Evolutionary conservation across 495 filamentous ascomycete species (phyloP), one percentile per base, ranked within the genome.

Genomic region (Talaromyces ruber): DNA sequence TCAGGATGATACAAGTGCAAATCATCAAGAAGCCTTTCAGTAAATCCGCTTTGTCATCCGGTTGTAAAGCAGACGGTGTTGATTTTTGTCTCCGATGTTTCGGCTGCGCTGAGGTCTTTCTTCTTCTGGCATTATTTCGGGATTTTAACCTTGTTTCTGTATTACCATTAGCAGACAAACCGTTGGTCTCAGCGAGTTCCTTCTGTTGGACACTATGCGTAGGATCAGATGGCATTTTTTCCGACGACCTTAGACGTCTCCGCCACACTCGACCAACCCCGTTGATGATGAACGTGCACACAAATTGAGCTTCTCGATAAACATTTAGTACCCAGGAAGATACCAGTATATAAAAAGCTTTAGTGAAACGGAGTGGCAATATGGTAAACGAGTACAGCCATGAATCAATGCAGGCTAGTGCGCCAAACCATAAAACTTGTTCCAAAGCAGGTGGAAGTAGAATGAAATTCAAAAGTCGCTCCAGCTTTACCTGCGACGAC

Each of bases 341-440:
- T 2, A 84, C 71, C 29, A 98, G 74, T 2, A 98, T 85, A 2
- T 86, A 83, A 0, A 93, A 64, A 9, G 94, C 92, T 64, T 92
- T 91, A 58, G 93, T 70, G 70, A 99, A 98, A 0, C 94, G 84
- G 59, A 99, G 80, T 11, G 94, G 94, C 6, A 98, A 76, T 30
- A 99, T 92, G 0, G 95, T 99, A 63, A 98, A 96, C 0, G 92
- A 92, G 73, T 95, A 92, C 4, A 98, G 81, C 94, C 93, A 99
- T n/a, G 92, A 88, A 76, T 99, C 94, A 30, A 98, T 77, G 72
- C 94, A 98, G 29, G 93, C 91, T 24, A 97, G 68, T 9, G 88
- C 84, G 6, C 94, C 94, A 76, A 99, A 98, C 66, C 83, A 85
- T 21, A 99, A 80, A 1, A 91, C 83, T 60, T 87, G 84, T 74